phyloP scores from a whole-genome alignment of 2,329 filamentous ascomycete species.

The Colletotrichum tamarilloi region DNA sequence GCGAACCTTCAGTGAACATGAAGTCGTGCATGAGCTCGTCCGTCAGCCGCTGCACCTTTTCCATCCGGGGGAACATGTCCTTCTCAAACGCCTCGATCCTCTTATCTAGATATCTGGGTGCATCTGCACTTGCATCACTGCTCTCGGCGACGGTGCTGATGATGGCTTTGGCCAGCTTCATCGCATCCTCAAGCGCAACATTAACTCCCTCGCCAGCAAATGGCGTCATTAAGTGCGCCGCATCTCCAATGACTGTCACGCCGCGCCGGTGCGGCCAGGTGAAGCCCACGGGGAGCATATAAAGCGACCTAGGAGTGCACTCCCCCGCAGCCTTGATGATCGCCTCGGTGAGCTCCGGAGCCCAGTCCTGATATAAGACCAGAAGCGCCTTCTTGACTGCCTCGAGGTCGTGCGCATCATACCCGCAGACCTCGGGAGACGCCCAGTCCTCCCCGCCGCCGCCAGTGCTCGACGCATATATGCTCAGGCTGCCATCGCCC shows the following conservation, averaged over 20 bases:
- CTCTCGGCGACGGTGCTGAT: constrained; percentile 41
- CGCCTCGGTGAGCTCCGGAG: constrained; percentile 52
- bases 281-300: constrained; percentile 62
- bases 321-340: constrained; percentile 52
- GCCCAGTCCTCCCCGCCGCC: constrained; percentile 52
- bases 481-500: constrained; percentile 60
- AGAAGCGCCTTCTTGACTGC: constrained; percentile 52
- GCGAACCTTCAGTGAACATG: constrained; percentile 59
- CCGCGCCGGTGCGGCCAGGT: constrained; percentile 60
- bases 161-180: constrained; percentile 59
- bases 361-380: constrained; percentile 53
- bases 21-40: constrained; percentile 59
- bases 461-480: constrained; percentile 51
- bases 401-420: constrained; percentile 53
- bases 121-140: constrained; percentile 11
- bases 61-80: constrained; percentile 51
- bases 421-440: constrained; percentile 51
- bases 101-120: constrained; percentile 44
- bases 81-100: constrained; percentile 49
- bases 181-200: constrained; percentile 64
- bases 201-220: constrained; percentile 72
- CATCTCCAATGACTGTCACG: constrained; percentile 67
- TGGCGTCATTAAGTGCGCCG: constrained; percentile 69
- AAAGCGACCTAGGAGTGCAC: constrained; percentile 57
- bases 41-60: constrained; percentile 51